Percentiles rank a stretch among this genome's conserved stretches.
Evolutionary conservation across 2,329 filamentous ascomycete species (phyloP).

Genomic region (Colletotrichum chrysophilum): DNA sequence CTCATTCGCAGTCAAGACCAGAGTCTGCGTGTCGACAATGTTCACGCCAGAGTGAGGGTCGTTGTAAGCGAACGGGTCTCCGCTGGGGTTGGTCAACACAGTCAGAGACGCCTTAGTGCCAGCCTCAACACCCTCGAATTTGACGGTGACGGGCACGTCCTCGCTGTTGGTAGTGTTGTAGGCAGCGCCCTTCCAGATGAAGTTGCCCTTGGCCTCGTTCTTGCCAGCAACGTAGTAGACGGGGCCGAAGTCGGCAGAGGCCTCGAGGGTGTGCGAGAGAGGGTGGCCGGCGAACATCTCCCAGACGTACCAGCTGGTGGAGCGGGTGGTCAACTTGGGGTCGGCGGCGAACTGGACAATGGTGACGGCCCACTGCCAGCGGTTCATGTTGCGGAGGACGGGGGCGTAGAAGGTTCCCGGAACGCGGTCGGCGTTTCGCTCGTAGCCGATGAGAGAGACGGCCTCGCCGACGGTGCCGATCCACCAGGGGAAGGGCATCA

Average conservation of each 20-base stretch:
- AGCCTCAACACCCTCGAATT: conserved; percentile 47
- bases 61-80: conserved; percentile 49
- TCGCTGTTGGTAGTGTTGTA: conserved; percentile 55
- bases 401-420: conserved; percentile 58
- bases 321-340: conserved; percentile 50
- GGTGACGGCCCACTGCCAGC: conserved; percentile 58
- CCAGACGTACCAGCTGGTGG: conserved; percentile 56
- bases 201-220: conserved; percentile 42
- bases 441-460: conserved; percentile 68
- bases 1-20: conserved; percentile 42
- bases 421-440: conserved; percentile 67
- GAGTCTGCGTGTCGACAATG: conserved; percentile 49
- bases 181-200: conserved; percentile 56
- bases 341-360: conserved; percentile 55
- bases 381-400: conserved; percentile 53
- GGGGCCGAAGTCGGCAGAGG: conserved; percentile 46
- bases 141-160: conserved; percentile 48
- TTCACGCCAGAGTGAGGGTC: conserved; percentile 50
- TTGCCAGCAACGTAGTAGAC: conserved; percentile 56
- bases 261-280: conserved; percentile 51
- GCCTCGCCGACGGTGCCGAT: conserved; percentile 68
- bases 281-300: conserved; percentile 51
- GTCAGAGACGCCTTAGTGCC: conserved; percentile 48
- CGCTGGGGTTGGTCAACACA: conserved; percentile 45
- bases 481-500: conserved; percentile 59